Percentiles rank a stretch among this genome's conserved stretches.
Conservation (phyloP, 192 early-diverging fungal species). For the Backusella liffmaniae region DNA sequence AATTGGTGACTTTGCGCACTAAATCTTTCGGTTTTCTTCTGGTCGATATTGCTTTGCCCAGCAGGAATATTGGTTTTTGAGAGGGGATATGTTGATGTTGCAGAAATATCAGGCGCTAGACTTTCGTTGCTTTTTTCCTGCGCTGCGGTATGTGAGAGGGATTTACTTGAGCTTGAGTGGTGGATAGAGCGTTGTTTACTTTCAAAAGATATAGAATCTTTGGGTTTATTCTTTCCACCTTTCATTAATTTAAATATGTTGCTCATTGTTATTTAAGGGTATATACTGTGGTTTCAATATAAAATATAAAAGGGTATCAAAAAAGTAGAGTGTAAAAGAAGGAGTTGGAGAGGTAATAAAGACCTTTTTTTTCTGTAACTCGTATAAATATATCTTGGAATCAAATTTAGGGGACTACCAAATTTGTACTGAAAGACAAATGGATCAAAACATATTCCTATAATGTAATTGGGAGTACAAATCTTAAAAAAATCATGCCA, state of each 20-base stretch:
- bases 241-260: conserved; percentile 1
- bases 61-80: neutral
- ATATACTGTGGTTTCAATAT: neutral
- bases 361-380: neutral
- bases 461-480: conserved; percentile 1
- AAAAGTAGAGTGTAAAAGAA: neutral
- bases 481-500: neutral
- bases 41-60: neutral
- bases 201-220: neutral
- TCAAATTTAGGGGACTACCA: neutral
- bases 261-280: neutral
- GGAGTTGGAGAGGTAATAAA: neutral
- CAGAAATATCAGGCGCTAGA: neutral
- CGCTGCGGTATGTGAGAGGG: neutral
- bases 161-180: neutral
- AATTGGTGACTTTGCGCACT: neutral
- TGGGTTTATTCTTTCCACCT: neutral
- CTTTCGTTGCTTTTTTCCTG: neutral
- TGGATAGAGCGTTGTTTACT: neutral
- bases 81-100: neutral
- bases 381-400: neutral
- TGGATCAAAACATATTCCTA: conserved; percentile 5
- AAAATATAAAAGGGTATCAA: neutral
- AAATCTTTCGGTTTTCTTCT: neutral
- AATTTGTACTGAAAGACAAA: neutral